These are phyloP conservation scores for Stereocaulon alpinum DNA, from an alignment of 495 filamentous ascomycete genomes.

Conservation along the genomic window DNA sequence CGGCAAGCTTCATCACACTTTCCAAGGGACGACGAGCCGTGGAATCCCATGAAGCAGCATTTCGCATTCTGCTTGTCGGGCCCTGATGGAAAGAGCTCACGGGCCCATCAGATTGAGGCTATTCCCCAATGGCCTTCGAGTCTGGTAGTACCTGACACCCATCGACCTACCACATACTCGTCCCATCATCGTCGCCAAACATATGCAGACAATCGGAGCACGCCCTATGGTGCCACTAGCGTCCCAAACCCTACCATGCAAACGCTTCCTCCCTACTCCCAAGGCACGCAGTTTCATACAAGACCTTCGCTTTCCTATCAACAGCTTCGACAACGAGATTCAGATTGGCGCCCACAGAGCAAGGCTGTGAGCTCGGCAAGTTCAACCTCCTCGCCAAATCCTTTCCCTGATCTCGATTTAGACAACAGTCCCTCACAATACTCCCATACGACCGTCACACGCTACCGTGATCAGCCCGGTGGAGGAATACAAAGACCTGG, in stretches of 20 bases:
- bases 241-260: too few relatives aligned
- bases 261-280: too few relatives aligned
- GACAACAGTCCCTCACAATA: not conserved
- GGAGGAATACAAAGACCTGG: not conserved
- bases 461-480: not conserved
- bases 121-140: not conserved
- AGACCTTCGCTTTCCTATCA: not conserved
- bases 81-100: conserved; percentile 6
- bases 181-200: not conserved
- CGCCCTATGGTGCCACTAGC: not conserved
- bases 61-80: conserved; percentile 1
- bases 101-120: conserved; percentile 3
- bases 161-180: not conserved
- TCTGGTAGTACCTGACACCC: not conserved
- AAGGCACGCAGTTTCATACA: not conserved
- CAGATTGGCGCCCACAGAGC: not conserved
- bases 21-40: not conserved
- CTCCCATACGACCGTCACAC: not conserved
- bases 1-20: too few relatives aligned
- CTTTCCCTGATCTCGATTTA: not conserved
- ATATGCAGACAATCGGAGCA: not conserved
- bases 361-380: not conserved
- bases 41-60: conserved; percentile 7
- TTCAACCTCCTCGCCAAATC: conserved; percentile 1
- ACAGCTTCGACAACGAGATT: not conserved